These are phyloP conservation scores for Lithohypha guttulata DNA, from an alignment of 2,329 filamentous ascomycete genomes.

Conservation along the genomic window DNA sequence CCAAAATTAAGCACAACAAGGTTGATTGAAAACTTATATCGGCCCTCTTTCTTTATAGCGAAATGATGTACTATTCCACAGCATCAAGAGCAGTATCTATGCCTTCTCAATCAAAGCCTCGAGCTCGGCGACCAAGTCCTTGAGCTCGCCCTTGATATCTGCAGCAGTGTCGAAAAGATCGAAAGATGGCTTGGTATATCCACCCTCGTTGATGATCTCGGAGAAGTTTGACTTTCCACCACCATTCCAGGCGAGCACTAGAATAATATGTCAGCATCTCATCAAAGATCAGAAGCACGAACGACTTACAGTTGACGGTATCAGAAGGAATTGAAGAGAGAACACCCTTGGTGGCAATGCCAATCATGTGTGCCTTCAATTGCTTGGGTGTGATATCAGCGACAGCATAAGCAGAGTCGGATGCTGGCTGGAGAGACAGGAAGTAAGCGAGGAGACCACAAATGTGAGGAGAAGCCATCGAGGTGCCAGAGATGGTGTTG, in stretches of 20 bases:
- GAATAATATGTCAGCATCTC: background rate
- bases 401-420: constrained; percentile 83
- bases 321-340: constrained; percentile 72
- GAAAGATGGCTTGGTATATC: constrained; percentile 41
- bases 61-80: too few relatives aligned
- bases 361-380: constrained; percentile 81
- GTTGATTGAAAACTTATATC: too few relatives aligned
- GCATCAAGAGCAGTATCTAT: background rate
- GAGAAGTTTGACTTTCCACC: constrained; percentile 88
- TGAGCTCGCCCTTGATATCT: constrained; percentile 31
- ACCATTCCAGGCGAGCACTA: constrained; percentile 93
- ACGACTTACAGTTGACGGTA: constrained; percentile 59
- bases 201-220: constrained; percentile 63
- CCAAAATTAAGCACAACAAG: too few relatives aligned
- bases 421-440: constrained; percentile 84
- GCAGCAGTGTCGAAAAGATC: constrained; percentile 18
- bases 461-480: constrained; percentile 97
- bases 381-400: constrained; percentile 83
- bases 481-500: constrained; percentile 99
- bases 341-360: constrained; percentile 65
- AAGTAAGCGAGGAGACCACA: constrained; percentile 95
- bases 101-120: constrained; percentile 6
- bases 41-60: too few relatives aligned
- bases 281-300: constrained; percentile 23
- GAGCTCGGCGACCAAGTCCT: constrained; percentile 10